A percentile compares a stretch with the other conserved stretches of the same genome.
Conservation (phyloP, 208 protist species). For the Leishmania amazonensis region DNA sequence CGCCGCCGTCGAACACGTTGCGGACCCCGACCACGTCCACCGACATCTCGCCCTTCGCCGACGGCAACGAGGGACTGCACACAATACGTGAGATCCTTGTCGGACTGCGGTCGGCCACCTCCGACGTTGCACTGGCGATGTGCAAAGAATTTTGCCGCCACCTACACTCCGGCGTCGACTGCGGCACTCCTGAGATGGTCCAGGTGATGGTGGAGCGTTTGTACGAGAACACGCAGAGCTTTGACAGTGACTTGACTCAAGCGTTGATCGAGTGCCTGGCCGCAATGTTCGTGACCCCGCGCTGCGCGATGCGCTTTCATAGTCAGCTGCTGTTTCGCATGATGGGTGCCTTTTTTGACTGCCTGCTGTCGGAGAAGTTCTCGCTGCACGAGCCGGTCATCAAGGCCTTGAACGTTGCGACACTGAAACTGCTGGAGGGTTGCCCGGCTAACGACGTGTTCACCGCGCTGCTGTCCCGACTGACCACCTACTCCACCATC, state of each 20-base stretch:
- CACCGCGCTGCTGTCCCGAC: constrained; percentile 73
- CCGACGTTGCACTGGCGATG: constrained; percentile 56
- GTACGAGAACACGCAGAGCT: constrained; percentile 63
- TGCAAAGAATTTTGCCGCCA: constrained; percentile 73
- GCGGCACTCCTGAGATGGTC: constrained; percentile 77
- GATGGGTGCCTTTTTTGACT: constrained; percentile 83
- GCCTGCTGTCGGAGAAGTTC: constrained; percentile 84
- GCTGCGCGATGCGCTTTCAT: constrained; percentile 59
- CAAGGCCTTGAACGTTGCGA: constrained; percentile 84
- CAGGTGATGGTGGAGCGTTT: constrained; percentile 82
- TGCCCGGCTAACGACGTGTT: constrained; percentile 81
- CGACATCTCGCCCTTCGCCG: neutral
- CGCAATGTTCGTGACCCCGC: constrained; percentile 56
- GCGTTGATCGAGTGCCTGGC: constrained; percentile 70
- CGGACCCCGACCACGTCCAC: neutral
- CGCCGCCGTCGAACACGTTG: neutral
- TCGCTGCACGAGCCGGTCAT: constrained; percentile 68
- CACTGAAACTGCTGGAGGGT: constrained; percentile 71
- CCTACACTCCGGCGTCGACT: constrained; percentile 63
- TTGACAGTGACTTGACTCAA: constrained; percentile 59
- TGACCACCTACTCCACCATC: constrained; percentile 80
- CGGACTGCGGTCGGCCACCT: constrained; percentile 65
- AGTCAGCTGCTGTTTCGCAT: constrained; percentile 73
- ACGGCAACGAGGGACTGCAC: constrained; percentile 49
- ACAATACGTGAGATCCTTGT: constrained; percentile 82